Conservation (phyloP, 2,329 filamentous ascomycete genomes). For the Exophiala bonariae region DNA sequence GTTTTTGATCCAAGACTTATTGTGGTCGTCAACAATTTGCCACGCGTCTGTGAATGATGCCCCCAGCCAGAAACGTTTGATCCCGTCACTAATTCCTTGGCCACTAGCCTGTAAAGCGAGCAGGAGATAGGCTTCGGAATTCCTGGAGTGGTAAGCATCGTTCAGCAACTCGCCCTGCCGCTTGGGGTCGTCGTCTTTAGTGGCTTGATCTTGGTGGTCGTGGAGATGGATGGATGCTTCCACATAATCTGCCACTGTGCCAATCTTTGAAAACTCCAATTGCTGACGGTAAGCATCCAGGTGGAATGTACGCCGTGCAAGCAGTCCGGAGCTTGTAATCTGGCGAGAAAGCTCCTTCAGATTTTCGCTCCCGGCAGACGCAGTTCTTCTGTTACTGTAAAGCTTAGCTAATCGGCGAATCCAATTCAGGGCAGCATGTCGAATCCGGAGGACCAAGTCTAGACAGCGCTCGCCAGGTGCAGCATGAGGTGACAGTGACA, state of each 20-base stretch:
- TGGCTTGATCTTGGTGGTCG: constrained; percentile 2
- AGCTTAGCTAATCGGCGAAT: constrained; percentile 12
- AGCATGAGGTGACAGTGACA: constrained; percentile 37
- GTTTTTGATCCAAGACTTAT: constrained; percentile 13
- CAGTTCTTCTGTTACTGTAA: constrained; percentile 24
- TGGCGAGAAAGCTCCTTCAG: constrained; percentile 39
- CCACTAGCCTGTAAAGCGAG: constrained; percentile 27
- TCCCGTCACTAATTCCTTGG: constrained; percentile 20
- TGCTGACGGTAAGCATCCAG: constrained; percentile 4
- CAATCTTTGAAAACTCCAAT: constrained; percentile 4
- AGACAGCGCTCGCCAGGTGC: constrained; percentile 15
- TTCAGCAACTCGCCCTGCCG: constrained; percentile 17
- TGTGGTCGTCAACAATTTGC: constrained; percentile 8
- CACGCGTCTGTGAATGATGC: constrained; percentile 21
- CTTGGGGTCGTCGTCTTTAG: background rate
- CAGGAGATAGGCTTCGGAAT: constrained; percentile 6
- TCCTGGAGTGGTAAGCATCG: constrained; percentile 6
- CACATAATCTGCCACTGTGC: constrained; percentile 19
- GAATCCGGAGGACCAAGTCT: constrained; percentile 44
- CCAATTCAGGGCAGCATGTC: constrained; percentile 27
- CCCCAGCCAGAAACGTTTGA: constrained; percentile 16
- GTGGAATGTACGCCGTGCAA: constrained; percentile 32
- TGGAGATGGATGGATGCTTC: constrained; percentile 22
- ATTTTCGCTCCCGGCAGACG: constrained; percentile 27
- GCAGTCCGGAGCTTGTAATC: constrained; percentile 42